These are phyloP conservation scores for Aspergillus novoparasiticus DNA, from an alignment of 2,329 filamentous ascomycete genomes.

Conservation along the genomic window DNA sequence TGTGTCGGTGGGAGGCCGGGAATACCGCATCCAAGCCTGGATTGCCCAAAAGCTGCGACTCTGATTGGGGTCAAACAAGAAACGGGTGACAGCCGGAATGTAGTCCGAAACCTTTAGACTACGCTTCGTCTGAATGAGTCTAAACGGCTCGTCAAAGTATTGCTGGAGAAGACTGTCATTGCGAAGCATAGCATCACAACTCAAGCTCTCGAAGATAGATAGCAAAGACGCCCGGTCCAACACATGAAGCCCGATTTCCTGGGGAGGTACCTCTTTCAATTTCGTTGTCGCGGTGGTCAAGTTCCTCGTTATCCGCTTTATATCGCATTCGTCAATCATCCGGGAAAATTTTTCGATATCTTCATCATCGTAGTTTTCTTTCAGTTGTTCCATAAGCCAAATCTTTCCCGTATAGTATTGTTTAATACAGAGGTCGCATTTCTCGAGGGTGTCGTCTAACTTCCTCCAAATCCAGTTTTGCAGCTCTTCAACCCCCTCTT, in stretches of 20 bases:
- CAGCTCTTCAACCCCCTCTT: slow-evolving; percentile 62
- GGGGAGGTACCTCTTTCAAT: slow-evolving; percentile 54
- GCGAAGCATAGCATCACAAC: slow-evolving; percentile 75
- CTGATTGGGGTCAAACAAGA: slow-evolving; percentile 75
- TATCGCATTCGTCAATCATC: slow-evolving; percentile 62
- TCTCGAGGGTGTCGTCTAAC: slow-evolving; percentile 61
- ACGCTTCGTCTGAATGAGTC: slow-evolving; percentile 75
- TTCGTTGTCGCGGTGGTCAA: slow-evolving; percentile 59
- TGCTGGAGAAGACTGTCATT: slow-evolving; percentile 55
- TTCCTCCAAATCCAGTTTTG: slow-evolving; percentile 61
- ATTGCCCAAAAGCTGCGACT: slow-evolving; percentile 68
- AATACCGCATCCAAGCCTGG: slow-evolving; percentile 67
- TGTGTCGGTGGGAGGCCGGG: slow-evolving; percentile 63
- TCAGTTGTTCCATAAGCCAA: slow-evolving; percentile 62
- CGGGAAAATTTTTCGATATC: slow-evolving; percentile 55
- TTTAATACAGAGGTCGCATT: slow-evolving; percentile 70
- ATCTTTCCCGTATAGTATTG: slow-evolving; percentile 73
- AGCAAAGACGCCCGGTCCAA: slow-evolving; percentile 67
- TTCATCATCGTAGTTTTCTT: slow-evolving; percentile 55
- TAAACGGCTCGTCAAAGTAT: slow-evolving; percentile 82
- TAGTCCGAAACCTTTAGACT: slow-evolving; percentile 75
- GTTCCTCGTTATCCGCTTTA: slow-evolving; percentile 63
- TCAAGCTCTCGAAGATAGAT: slow-evolving; percentile 84
- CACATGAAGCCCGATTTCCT: slow-evolving; percentile 53
- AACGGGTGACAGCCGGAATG: slow-evolving; percentile 80